phyloP scores from a whole-genome alignment of 176 grass and related monocot genomes.

The Aegilops speltoides region DNA sequence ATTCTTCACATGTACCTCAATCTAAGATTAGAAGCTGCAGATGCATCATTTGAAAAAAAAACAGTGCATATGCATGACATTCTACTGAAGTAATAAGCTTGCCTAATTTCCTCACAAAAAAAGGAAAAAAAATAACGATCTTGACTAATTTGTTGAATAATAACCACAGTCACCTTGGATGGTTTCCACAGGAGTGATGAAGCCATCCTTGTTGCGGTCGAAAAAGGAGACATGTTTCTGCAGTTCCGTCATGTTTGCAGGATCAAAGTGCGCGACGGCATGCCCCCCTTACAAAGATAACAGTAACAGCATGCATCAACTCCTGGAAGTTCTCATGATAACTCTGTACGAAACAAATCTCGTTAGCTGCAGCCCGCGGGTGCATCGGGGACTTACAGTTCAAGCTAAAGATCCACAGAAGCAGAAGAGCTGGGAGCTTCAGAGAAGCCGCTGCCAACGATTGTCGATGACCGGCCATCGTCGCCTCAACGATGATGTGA shows the following conservation, averaged over 20 bases:
- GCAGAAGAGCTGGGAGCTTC: not conserved
- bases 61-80: not conserved
- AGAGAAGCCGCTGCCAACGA: not conserved
- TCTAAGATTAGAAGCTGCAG: not conserved
- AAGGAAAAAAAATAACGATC: not conserved
- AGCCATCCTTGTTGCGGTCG: conserved; percentile 65
- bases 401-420: conserved; percentile 7
- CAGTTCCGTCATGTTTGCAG: conserved; percentile 52
- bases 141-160: not conserved
- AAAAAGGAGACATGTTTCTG: conserved; percentile 75
- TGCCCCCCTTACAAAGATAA: conserved; percentile 4
- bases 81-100: not conserved
- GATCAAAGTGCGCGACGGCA: not conserved
- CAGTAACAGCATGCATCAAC: not conserved
- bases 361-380: not conserved
- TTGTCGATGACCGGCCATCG: not conserved
- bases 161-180: conserved; percentile 50
- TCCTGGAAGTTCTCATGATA: not conserved
- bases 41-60: not conserved
- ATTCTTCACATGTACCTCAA: not conserved
- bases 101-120: not conserved
- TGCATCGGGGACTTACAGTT: not conserved
- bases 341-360: not conserved
- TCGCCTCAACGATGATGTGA: not conserved
- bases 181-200: conserved; percentile 56